phyloP scores from a whole-genome alignment of 148 eudicot genomes.

The Rhododendron vialii region DNA sequence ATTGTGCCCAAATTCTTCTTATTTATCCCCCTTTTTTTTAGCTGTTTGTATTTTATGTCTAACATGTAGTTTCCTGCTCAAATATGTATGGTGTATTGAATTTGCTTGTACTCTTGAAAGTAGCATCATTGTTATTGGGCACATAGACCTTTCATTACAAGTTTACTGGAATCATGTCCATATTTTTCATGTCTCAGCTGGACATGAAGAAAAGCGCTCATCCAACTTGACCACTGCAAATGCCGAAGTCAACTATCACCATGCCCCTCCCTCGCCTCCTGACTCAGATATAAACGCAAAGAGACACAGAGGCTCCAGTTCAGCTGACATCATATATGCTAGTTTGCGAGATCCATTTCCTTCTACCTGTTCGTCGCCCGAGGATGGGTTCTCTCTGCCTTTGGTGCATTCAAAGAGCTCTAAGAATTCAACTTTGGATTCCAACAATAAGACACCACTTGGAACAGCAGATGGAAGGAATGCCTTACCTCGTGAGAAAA shows the following conservation, averaged over 20 bases:
- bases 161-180: background rate
- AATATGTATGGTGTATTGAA: background rate
- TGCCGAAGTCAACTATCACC: background rate
- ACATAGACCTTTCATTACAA: background rate
- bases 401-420: background rate
- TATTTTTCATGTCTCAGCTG: background rate
- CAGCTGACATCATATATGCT: background rate
- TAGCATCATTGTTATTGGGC: background rate
- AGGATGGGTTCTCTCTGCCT: background rate
- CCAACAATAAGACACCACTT: background rate
- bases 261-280: background rate
- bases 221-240: background rate
- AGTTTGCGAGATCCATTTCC: background rate
- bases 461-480: background rate
- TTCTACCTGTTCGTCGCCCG: background rate
- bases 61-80: background rate
- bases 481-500: conserved; percentile 4
- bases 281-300: conserved; percentile 5
- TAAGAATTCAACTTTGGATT: background rate
- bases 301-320: conserved; percentile 15
- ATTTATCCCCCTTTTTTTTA: background rate
- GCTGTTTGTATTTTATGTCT: background rate
- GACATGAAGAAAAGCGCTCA: background rate
- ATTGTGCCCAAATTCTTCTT: background rate
- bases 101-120: background rate